Conservation (phyloP, 805 yeast species). For the Saccharomycopsis amapae region DNA sequence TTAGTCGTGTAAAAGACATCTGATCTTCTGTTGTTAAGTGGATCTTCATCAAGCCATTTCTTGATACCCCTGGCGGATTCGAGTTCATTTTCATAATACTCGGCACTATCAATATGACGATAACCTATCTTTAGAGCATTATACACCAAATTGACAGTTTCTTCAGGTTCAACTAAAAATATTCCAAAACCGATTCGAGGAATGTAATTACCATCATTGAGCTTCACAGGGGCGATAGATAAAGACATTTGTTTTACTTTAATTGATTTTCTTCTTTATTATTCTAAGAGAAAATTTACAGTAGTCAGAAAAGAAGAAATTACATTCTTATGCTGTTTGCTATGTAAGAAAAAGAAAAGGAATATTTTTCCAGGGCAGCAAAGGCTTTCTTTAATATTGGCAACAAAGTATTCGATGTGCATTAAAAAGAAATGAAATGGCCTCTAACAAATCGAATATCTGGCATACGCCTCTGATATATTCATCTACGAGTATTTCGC, state of each 20-base stretch:
- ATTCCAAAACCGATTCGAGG: conserved; percentile 19
- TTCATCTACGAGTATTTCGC: no score
- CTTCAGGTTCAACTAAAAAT: conserved; percentile 32
- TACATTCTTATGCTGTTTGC: no score
- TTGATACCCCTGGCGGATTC: conserved; percentile 50
- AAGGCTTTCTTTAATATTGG: no score
- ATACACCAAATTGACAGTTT: conserved; percentile 31
- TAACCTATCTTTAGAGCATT: conserved; percentile 47
- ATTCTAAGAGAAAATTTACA: no score
- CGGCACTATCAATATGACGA: conserved; percentile 60
- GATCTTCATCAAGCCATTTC: conserved; percentile 30
- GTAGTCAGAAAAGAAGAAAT: no score
- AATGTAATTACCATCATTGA: background rate
- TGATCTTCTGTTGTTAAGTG: conserved; percentile 31
- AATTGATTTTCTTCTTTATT: background rate
- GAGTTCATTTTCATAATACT: conserved; percentile 45
- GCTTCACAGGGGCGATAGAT: no score
- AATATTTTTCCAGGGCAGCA: no score
- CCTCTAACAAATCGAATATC: no score
- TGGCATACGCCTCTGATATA: no score
- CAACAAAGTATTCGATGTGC: no score
- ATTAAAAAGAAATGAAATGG: no score
- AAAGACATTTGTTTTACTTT: background rate
- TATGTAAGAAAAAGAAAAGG: no score
- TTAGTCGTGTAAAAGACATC: background rate